A percentile compares a stretch with the other conserved stretches of the same genome.
Evolutionary conservation across 1,139 yeast species (phyloP).

Genomic region (Hyphopichia fennica): DNA sequence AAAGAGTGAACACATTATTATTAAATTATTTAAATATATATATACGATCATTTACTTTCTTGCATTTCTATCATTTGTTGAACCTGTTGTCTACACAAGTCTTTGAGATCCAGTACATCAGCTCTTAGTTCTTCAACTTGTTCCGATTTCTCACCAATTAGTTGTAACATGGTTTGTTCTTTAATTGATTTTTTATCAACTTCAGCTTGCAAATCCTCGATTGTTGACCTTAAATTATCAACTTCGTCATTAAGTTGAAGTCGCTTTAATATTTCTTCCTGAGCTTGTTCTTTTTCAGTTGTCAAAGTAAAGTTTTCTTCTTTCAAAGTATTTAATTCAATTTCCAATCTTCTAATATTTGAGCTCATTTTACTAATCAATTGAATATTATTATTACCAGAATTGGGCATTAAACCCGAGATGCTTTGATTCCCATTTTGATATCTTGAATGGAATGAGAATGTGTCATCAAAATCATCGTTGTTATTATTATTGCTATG

Average conservation of each 20-base stretch:
- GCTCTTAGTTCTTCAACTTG: conserved; percentile 81
- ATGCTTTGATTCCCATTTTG: conserved; percentile 10
- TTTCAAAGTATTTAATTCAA: conserved; percentile 65
- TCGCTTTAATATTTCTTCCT: conserved; percentile 57
- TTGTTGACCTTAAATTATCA: conserved; percentile 30
- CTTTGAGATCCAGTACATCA: conserved; percentile 86
- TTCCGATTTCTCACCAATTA: conserved; percentile 89
- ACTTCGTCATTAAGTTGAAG: conserved; percentile 52
- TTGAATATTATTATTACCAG: conserved; percentile 44
- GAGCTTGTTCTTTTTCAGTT: conserved; percentile 63
- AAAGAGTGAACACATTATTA: neutral
- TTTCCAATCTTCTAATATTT: conserved; percentile 75
- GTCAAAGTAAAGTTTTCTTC: conserved; percentile 60
- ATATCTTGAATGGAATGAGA: conserved; percentile 11
- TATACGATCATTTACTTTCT: conserved; percentile 18
- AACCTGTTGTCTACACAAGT: conserved; percentile 76
- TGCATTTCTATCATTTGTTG: conserved; percentile 79
- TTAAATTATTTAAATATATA: too few species aligned
- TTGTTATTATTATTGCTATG: conserved; percentile 4
- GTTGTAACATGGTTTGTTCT: conserved; percentile 65
- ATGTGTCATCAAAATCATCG: conserved; percentile 15
- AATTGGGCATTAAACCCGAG: conserved; percentile 14
- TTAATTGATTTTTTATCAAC: conserved; percentile 39
- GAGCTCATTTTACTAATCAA: conserved; percentile 71
- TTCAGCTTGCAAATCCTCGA: conserved; percentile 34